Conservation (phyloP, 2,329 filamentous ascomycete species). For the Emmonsiellopsis sp. region DNA sequence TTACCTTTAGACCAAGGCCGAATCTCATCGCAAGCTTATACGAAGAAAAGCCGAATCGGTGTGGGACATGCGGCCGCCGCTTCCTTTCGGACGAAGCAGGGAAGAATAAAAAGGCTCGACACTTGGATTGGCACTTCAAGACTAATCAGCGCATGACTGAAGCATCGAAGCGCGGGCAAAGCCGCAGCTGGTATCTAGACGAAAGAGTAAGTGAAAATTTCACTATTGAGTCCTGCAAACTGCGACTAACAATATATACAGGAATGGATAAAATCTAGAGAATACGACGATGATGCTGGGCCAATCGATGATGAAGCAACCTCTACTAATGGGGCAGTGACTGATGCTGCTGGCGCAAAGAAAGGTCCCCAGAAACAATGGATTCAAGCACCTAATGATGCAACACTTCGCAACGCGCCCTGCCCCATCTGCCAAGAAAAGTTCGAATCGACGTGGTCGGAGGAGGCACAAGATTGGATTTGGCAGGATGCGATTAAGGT, state of each 20-base stretch:
- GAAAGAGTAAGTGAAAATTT: constrained; percentile 54
- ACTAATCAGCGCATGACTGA: constrained; percentile 85
- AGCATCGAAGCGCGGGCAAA: constrained; percentile 73
- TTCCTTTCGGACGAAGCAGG: constrained; percentile 72
- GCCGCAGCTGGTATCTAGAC: constrained; percentile 90
- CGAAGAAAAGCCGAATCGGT: constrained; percentile 74
- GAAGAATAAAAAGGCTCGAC: constrained; percentile 73
- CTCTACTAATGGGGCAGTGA: constrained; percentile 30
- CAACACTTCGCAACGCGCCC: constrained; percentile 60
- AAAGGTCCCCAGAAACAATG: constrained; percentile 57
- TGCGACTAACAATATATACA: constrained; percentile 25
- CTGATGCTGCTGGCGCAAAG: constrained; percentile 34
- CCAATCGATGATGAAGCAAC: constrained; percentile 31
- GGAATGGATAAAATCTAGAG: constrained; percentile 85
- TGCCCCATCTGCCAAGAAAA: constrained; percentile 95
- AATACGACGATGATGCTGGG: constrained; percentile 59
- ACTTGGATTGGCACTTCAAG: constrained; percentile 97
- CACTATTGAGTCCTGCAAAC: constrained; percentile 5
- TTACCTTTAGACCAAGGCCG: constrained; percentile 53
- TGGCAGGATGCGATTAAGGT: constrained; percentile 83
- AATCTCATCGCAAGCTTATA: constrained; percentile 67
- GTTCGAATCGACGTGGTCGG: constrained; percentile 85
- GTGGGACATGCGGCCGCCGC: constrained; percentile 81
- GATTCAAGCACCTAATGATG: constrained; percentile 74
- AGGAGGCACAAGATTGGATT: constrained; percentile 91